Base-by-base conservation (phyloP, 306 rosid species). In the Prosopis cineraria region DNA sequence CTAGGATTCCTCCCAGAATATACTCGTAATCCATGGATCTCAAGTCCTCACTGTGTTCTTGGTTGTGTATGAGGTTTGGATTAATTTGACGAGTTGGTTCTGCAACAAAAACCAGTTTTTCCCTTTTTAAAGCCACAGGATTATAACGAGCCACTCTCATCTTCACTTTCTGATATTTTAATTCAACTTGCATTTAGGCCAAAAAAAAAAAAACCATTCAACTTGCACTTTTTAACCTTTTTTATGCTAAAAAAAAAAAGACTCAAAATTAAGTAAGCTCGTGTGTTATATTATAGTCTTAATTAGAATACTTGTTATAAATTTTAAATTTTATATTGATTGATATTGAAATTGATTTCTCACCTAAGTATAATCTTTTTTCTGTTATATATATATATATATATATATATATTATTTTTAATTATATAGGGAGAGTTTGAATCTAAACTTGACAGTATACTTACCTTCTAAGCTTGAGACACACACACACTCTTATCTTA, bases 1-100 rank as follows among this genome's bases (percentile, higher is more conserved):
- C 89, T 47, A 90, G 10, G 53, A 89, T 45, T 13, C 76, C 91
- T 43, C 84, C 90, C 3, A 86, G 29, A 41, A 76, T 14, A 69
- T 82, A 86, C 62, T 78, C 70, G 80, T 70, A 82, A 37, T 75
- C 91, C 97, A 93, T 0, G 2, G 20, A 50, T 41, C 45, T n/a
- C n/a, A n/a, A n/a, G n/a, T n/a, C n/a, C n/a, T n/a, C n/a, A n/a
- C n/a, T n/a, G n/a, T n/a, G n/a, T n/a, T n/a, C n/a, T n/a, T n/a
- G n/a, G n/a, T n/a, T n/a, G n/a, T n/a, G n/a, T n/a, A n/a, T n/a
- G n/a, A n/a, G n/a, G n/a, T n/a, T n/a, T n/a, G n/a, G n/a, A n/a
- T n/a, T n/a, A n/a, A n/a, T n/a, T n/a, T n/a, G 68, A 41, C 53
- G 7, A 6, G 56, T 52, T 48, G 52, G 73, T 45, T 33, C 8